These are phyloP conservation scores for Hemisphaericaspora subhashii DNA, from an alignment of 1,139 yeast genomes.

Conservation along the genomic window DNA sequence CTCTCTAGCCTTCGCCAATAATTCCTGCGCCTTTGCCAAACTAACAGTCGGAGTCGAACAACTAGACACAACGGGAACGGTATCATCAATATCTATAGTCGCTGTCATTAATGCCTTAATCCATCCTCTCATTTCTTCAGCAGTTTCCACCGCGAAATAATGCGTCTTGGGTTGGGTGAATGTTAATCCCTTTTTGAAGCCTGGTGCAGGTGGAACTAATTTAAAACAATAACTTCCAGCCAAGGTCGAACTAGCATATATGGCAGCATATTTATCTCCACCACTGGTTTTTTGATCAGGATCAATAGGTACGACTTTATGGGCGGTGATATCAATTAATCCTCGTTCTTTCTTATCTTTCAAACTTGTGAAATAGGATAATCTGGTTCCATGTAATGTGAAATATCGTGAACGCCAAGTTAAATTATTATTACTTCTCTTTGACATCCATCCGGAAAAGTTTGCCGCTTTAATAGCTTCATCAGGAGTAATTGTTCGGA, in stretches of 20 bases:
- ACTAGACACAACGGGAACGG: conserved; percentile 91
- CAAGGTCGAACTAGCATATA: conserved; percentile 91
- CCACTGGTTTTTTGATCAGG: conserved; percentile 55
- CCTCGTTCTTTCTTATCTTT: conserved; percentile 87
- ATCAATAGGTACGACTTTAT: conserved; percentile 69
- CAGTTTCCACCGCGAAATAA: conserved; percentile 90
- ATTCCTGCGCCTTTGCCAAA: conserved; percentile 79
- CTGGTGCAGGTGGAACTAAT: conserved; percentile 96
- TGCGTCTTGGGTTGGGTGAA: conserved; percentile 96
- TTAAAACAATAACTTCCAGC: conserved; percentile 92
- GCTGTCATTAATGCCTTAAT: conserved; percentile 93
- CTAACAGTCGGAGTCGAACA: conserved; percentile 94
- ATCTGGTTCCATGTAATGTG: conserved; percentile 86
- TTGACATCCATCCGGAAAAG: conserved; percentile 93
- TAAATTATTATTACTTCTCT: conserved; percentile 78
- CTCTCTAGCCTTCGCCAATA: conserved; percentile 78
- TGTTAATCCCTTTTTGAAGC: conserved; percentile 89
- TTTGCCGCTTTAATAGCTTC: conserved; percentile 78
- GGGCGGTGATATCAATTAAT: conserved; percentile 91
- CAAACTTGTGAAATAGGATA: conserved; percentile 82
- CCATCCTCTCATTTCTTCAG: conserved; percentile 94
- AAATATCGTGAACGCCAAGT: conserved; percentile 92
- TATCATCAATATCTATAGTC: conserved; percentile 91
- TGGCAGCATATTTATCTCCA: conserved; percentile 75
- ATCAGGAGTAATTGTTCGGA: conserved; percentile 70